phyloP scores from a whole-genome alignment of 2,329 filamentous ascomycete species.

The Penicillium digitatum region DNA sequence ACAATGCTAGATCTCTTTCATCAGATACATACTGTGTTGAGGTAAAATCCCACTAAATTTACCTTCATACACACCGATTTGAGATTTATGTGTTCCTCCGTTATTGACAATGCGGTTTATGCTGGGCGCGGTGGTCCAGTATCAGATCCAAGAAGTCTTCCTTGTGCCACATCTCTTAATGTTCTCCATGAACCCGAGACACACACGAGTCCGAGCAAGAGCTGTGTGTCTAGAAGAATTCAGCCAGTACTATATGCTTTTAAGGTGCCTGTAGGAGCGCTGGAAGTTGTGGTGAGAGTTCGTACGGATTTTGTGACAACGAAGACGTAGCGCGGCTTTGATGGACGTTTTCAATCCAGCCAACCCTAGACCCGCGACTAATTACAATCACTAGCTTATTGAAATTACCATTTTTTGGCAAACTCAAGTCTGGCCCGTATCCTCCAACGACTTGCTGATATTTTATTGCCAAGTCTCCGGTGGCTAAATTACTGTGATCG shows the following conservation, averaged over 20 bases:
- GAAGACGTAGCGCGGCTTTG: not conserved
- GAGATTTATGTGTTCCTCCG: not conserved
- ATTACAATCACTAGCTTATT: conserved; percentile 10
- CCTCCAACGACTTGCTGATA: too few species aligned
- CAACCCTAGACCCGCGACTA: conserved; percentile 39
- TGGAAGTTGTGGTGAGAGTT: not conserved
- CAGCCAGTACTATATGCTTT: not conserved
- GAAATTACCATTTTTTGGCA: too few species aligned
- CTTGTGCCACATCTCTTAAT: not conserved
- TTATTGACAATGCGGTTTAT: not conserved
- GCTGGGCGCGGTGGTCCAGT: not conserved
- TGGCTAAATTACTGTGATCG: too few species aligned
- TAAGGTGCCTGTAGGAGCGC: not conserved
- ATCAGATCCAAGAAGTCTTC: not conserved
- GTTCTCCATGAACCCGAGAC: not conserved
- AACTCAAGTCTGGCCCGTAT: too few species aligned
- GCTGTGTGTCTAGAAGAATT: not conserved
- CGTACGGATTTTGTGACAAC: not conserved
- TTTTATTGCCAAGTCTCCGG: too few species aligned
- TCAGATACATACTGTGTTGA: not conserved
- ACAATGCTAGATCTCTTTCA: not conserved
- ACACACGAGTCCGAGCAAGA: not conserved
- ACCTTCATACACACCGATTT: not conserved
- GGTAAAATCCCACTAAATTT: not conserved
- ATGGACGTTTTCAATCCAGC: not conserved